Conservation (phyloP, 495 filamentous ascomycete species). For the Hypoxylon trugodes region DNA sequence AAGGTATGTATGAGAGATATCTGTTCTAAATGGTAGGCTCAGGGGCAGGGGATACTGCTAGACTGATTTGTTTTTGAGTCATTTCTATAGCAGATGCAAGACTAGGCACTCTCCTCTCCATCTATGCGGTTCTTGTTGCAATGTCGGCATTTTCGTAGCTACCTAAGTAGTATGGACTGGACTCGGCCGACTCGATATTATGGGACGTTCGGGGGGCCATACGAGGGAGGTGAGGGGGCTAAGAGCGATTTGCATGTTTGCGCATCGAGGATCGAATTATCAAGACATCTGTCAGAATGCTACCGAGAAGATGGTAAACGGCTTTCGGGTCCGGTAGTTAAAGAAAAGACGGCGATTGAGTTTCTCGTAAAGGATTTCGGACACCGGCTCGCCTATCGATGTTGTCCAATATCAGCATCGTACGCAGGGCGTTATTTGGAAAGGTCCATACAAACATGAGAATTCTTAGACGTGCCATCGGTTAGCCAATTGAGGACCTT, state of each 20-base stretch:
- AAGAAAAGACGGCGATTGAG: no score
- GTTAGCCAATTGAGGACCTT: not conserved
- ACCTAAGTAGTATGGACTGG: not conserved
- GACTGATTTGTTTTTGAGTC: no score
- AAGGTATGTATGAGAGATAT: no score
- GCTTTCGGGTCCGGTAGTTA: not conserved
- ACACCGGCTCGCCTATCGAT: not conserved
- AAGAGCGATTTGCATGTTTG: not conserved
- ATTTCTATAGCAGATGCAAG: no score
- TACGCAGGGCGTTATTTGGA: not conserved
- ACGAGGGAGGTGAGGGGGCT: no score
- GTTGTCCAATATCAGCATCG: not conserved
- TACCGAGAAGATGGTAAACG: not conserved
- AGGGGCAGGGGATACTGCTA: no score
- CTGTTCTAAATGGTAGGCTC: no score
- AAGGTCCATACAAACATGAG: not conserved
- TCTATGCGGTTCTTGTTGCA: no score
- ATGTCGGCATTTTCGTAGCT: not conserved
- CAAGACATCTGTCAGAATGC: not conserved
- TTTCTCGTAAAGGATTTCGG: not conserved
- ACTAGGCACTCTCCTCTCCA: no score
- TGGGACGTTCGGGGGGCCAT: not conserved
- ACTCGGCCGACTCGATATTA: not conserved
- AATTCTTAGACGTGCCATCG: not conserved
- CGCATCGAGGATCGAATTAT: not conserved